Percentiles rank a stretch among this genome's conserved stretches.
phyloP scores from a whole-genome alignment of 345 rosid species.

The Sonneratia caseolaris region DNA sequence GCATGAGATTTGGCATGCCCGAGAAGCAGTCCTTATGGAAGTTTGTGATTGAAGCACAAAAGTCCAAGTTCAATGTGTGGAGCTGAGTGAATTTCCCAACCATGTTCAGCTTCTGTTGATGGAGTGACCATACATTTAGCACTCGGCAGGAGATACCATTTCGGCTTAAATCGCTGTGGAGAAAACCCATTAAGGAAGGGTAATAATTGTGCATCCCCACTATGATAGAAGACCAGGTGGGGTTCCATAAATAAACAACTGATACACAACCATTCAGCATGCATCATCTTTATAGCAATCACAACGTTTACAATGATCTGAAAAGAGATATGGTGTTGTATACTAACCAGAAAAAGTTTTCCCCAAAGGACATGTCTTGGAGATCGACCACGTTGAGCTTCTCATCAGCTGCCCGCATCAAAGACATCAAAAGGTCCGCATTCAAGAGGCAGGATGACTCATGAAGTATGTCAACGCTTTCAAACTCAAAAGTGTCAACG shows the following conservation, averaged over 20 bases:
- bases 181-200: background rate
- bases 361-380: slow-evolving; percentile 16
- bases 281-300: background rate
- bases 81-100: slow-evolving; percentile 11
- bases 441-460: slow-evolving; percentile 21
- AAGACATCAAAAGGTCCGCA: slow-evolving; percentile 21
- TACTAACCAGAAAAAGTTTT: slow-evolving; percentile 29
- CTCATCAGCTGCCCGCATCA: slow-evolving; percentile 23
- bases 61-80: slow-evolving; percentile 37
- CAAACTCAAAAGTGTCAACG: slow-evolving; percentile 20
- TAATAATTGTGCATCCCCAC: background rate
- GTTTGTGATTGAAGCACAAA: slow-evolving; percentile 36
- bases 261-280: too few relatives aligned
- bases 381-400: slow-evolving; percentile 36
- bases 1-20: slow-evolving; percentile 40
- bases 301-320: background rate
- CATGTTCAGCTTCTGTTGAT: slow-evolving; percentile 30
- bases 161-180: slow-evolving; percentile 27
- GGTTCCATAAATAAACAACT: background rate
- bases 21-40: slow-evolving; percentile 47
- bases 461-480: slow-evolving; percentile 25
- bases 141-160: slow-evolving; percentile 30
- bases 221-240: background rate
- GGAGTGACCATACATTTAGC: slow-evolving; percentile 23
- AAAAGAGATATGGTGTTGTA: background rate